These are phyloP conservation scores for Triticum turgidum DNA, from an alignment of 176 grass and related monocot genomes.

Conservation along the genomic window DNA sequence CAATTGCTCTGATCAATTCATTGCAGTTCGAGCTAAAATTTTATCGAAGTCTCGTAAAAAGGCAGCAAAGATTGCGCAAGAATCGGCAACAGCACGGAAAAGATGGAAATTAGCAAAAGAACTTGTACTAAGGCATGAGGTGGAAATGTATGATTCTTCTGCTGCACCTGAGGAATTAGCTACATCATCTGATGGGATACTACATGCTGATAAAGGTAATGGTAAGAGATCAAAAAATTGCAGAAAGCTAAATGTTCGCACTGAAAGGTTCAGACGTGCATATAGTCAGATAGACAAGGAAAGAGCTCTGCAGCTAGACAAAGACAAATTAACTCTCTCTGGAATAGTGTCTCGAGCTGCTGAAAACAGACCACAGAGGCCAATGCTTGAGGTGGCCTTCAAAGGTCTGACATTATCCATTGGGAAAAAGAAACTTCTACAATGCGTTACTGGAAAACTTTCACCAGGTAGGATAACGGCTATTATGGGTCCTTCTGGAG, in stretches of 20 bases:
- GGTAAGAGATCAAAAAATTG: conserved; percentile 34
- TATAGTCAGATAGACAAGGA: conserved; percentile 58
- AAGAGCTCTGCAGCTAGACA: conserved; percentile 38
- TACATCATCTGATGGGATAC: conserved; percentile 32
- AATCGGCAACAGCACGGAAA: conserved; percentile 51
- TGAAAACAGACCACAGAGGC: conserved; percentile 41
- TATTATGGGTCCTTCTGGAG: conserved; percentile 84
- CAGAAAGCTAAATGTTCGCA: conserved; percentile 43
- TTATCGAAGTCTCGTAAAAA: conserved; percentile 60
- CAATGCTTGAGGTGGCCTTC: conserved; percentile 68
- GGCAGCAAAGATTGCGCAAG: conserved; percentile 54
- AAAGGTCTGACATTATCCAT: conserved; percentile 64
- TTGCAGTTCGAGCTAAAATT: conserved; percentile 44
- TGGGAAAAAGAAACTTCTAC: conserved; percentile 68
- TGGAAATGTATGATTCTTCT: conserved; percentile 23
- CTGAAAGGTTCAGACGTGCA: conserved; percentile 48
- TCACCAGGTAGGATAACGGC: conserved; percentile 63
- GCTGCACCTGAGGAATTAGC: conserved; percentile 29
- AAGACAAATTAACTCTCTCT: conserved; percentile 47
- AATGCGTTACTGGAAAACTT: conserved; percentile 70
- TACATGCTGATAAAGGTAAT: conserved; percentile 10
- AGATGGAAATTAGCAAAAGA: conserved; percentile 71
- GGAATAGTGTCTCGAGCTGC: conserved; percentile 47
- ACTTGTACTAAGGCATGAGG: conserved; percentile 39
- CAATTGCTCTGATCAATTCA: conserved; percentile 63